A percentile compares a stretch with the other conserved stretches of the same genome.
Evolutionary conservation across 2,329 filamentous ascomycete species (phyloP).

Genomic region (Alternaria dauci): DNA sequence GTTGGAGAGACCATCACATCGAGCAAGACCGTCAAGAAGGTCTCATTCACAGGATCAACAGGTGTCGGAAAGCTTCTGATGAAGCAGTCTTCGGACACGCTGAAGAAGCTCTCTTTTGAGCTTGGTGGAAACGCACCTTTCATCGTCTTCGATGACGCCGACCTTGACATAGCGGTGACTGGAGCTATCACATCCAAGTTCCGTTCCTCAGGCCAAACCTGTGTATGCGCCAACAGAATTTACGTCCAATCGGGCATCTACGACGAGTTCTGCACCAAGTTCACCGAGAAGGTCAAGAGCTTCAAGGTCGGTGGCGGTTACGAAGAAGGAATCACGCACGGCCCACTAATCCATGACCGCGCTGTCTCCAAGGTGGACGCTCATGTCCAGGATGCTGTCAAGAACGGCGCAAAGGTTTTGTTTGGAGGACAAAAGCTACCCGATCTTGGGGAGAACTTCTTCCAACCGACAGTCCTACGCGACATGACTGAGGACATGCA

Average conservation of each 20-base stretch:
- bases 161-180: slow-evolving; percentile 82
- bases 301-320: slow-evolving; percentile 83
- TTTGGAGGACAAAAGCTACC: slow-evolving; percentile 71
- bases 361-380: slow-evolving; percentile 60
- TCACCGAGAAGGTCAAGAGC: slow-evolving; percentile 74
- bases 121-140: slow-evolving; percentile 95
- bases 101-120: slow-evolving; percentile 89
- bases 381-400: slow-evolving; percentile 48
- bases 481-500: slow-evolving; percentile 88
- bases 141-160: slow-evolving; percentile 95
- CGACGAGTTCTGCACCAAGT: slow-evolving; percentile 73
- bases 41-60: slow-evolving; percentile 88
- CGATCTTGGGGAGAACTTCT: slow-evolving; percentile 85
- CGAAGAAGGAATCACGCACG: slow-evolving; percentile 74
- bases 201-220: slow-evolving; percentile 93
- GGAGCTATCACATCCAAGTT: slow-evolving; percentile 91
- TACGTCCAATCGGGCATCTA: slow-evolving; percentile 82
- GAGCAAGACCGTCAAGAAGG: slow-evolving; percentile 79
- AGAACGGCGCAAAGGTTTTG: slow-evolving; percentile 45
- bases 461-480: slow-evolving; percentile 85
- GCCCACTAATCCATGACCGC: slow-evolving; percentile 84
- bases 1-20: slow-evolving; percentile 81
- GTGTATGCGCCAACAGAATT: slow-evolving; percentile 80
- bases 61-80: slow-evolving; percentile 78
- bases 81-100: slow-evolving; percentile 83